Percentiles rank a stretch among this genome's conserved stretches.
Evolutionary conservation across 2,329 filamentous ascomycete species (phyloP).

Genomic region (Beauveria sp.): DNA sequence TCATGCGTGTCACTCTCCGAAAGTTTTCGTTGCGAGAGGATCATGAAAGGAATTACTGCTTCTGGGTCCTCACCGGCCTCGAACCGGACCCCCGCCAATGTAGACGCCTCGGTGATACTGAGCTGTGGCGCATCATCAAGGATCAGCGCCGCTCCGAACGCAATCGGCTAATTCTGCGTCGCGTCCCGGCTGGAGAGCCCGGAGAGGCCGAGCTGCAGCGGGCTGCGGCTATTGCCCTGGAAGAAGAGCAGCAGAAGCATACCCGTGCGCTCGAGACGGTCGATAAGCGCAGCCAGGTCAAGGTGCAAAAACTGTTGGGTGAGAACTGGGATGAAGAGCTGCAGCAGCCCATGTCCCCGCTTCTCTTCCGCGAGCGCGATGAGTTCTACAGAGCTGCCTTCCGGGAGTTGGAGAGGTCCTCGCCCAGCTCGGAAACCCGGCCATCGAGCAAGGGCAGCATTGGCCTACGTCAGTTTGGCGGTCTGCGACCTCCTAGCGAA

Average conservation of each 20-base stretch:
- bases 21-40: constrained; percentile 86
- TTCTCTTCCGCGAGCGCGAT: constrained; percentile 63
- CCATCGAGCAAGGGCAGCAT: constrained; percentile 38
- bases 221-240: constrained; percentile 80
- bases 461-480: constrained; percentile 75
- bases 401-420: constrained; percentile 50
- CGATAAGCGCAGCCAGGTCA: constrained; percentile 74
- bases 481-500: constrained; percentile 88
- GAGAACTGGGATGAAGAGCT: constrained; percentile 75
- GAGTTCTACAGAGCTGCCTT: constrained; percentile 55
- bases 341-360: constrained; percentile 79
- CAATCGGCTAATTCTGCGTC: constrained; percentile 81
- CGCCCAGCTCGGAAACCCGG: constrained; percentile 35
- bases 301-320: constrained; percentile 82
- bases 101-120: constrained; percentile 74
- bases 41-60: constrained; percentile 92
- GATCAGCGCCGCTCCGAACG: constrained; percentile 79
- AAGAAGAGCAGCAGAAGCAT: constrained; percentile 73
- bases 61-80: constrained; percentile 82
- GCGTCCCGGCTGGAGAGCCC: constrained; percentile 87
- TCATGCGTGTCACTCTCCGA: constrained; percentile 79
- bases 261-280: constrained; percentile 52
- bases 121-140: constrained; percentile 85
- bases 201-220: constrained; percentile 79
- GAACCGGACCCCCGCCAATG: constrained; percentile 78